Evolutionary conservation across 1,284 basidiomycete species (phyloP).

Genomic region (Apiotrichum porosum): DNA sequence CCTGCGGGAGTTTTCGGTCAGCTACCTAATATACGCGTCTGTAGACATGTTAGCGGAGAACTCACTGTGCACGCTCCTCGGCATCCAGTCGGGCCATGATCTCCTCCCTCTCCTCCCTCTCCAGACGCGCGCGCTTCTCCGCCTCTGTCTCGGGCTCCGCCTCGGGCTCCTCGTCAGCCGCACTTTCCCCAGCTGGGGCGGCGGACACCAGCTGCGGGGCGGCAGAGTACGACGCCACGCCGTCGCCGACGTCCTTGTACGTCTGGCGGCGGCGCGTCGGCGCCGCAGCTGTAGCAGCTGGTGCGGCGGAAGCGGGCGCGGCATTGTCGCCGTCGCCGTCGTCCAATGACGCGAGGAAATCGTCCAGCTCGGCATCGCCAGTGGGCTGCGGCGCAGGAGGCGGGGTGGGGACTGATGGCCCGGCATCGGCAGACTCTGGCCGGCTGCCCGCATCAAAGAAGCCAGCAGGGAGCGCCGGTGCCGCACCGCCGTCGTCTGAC

Average conservation of each 20-base stretch:
- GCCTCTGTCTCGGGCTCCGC: conserved; percentile 40
- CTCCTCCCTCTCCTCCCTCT: conserved; percentile 47
- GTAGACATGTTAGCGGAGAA: conserved; percentile 2
- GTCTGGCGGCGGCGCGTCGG: conserved; percentile 11
- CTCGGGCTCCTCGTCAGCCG: conserved; percentile 15
- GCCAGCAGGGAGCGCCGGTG: conserved; percentile 27
- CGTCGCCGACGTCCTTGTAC: conserved; percentile 27
- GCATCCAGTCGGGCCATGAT: conserved; percentile 46
- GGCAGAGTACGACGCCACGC: conserved; percentile 43
- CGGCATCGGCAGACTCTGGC: conserved; percentile 6
- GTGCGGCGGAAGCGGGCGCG: background rate
- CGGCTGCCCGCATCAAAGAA: conserved; percentile 37
- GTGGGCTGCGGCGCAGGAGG: conserved; percentile 18
- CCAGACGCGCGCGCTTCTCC: conserved; percentile 34
- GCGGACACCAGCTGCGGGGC: conserved; percentile 32
- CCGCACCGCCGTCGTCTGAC: background rate
- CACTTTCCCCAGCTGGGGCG: no score
- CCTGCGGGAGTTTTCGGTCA: conserved; percentile 20
- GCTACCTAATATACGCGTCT: background rate
- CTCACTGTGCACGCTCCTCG: conserved; percentile 49
- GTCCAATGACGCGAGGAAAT: conserved; percentile 45
- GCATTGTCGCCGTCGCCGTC: conserved; percentile 24
- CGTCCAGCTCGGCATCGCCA: conserved; percentile 46
- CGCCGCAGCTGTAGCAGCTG: conserved; percentile 7
- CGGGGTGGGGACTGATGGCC: conserved; percentile 1